Evolutionary conservation across 306 rosid genomes (phyloP), one percentile per base, ranked within the genome.

Genomic region (Gastrolobium villosum): DNA sequence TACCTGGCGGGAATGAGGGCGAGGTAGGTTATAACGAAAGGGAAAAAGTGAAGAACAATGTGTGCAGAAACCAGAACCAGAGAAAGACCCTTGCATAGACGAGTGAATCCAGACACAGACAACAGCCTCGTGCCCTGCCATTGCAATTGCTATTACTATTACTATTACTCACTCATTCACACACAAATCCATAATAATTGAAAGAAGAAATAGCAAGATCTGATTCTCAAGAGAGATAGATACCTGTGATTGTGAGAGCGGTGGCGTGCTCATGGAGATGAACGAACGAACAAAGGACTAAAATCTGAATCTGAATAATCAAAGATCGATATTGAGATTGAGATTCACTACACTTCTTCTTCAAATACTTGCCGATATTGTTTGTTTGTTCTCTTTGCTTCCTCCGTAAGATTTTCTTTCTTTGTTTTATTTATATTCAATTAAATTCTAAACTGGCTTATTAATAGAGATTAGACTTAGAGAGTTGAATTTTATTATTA

Each of bases 1-100:
- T 78, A 89, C 97, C 91, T 90, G 84, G 98, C 92, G 74, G 98
- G 98, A 84, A 94, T 91, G 80, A 94, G 98, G 39, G 98, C 96
- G 49, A 94, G 87, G 73, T 91, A 94, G 45, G 75, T 6, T 72
- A 90, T 49, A 40, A 87, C 86, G 6, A 72, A 78, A 65, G 97
- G 98, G 79, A 91, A 85, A 66, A 91, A 41, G 78, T 86, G 90
- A 76, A 94, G 69, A 13, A 90, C 69, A 81, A 90, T 77, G 93
- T 94, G 94, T 10, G 90, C 88, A 39, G 83, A 82, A n/a, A 94
- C 53, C 11, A 94, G 94, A 3, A 91, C 76, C 13, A 86, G 86
- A 0, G 94, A 87, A 0, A 94, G 84, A 31, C 98, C 98, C 62
- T 94, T 94, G 90, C 98, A 94, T 43, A 94, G 83, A 34, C 89